Conservation (phyloP, 352 stramenopile species). For the Globisporangium heterothallicum region DNA sequence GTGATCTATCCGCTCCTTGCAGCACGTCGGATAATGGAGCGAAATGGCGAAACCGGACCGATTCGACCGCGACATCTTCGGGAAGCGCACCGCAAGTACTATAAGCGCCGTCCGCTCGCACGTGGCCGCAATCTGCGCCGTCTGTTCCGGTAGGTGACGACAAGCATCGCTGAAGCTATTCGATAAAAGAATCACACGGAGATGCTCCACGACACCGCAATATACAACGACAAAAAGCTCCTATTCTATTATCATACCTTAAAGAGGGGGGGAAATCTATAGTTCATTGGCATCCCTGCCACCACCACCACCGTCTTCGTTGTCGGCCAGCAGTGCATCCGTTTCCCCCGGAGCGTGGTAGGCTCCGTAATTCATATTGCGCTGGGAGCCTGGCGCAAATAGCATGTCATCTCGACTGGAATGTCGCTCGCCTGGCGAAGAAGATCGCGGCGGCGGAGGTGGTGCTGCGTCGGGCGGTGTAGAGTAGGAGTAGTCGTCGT, state of each 20-base stretch:
- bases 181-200: not conserved
- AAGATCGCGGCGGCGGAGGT: slow-evolving; percentile 31
- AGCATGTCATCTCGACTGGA: slow-evolving; percentile 32
- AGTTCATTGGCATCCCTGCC: too few species aligned
- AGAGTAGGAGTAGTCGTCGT: slow-evolving; percentile 54
- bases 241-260: slow-evolving; percentile 19
- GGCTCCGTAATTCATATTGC: slow-evolving; percentile 19
- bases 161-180: too few species aligned
- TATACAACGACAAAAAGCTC: slow-evolving; percentile 8
- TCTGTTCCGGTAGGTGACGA: slow-evolving; percentile 40
- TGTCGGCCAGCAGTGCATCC: slow-evolving; percentile 4
- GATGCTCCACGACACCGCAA: not conserved
- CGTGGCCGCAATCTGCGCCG: slow-evolving; percentile 54
- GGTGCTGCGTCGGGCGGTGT: slow-evolving; percentile 19
- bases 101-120: slow-evolving; percentile 63
- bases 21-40: slow-evolving; percentile 80
- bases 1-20: not conserved
- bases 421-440: slow-evolving; percentile 18
- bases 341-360: slow-evolving; percentile 13
- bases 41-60: slow-evolving; percentile 64
- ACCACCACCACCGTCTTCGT: slow-evolving; percentile 22
- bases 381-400: slow-evolving; percentile 12
- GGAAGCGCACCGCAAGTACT: slow-evolving; percentile 81
- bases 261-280: too few species aligned
- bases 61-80: slow-evolving; percentile 72